phyloP scores from a whole-genome alignment of 208 protist species.

The Acanthamoeba culbertsoni region DNA sequence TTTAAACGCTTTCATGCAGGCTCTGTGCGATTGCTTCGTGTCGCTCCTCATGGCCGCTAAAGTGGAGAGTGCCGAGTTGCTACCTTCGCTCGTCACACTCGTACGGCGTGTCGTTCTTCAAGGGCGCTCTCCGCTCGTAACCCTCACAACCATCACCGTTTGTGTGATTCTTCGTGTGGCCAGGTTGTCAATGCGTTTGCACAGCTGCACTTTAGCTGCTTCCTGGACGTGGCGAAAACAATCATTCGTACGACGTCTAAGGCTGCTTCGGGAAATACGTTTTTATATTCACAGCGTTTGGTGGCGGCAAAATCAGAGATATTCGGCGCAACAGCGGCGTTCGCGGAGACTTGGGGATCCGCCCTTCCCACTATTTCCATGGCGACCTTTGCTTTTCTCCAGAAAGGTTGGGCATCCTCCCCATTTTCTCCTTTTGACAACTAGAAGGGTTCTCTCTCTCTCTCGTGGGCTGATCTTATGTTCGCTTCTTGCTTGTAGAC shows the following conservation, averaged over 20 bases:
- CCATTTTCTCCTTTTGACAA: not conserved
- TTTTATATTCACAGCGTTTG: too few relatives aligned
- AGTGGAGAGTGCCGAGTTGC: not conserved
- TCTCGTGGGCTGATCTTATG: not conserved
- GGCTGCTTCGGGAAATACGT: not conserved
- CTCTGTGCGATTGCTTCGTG: not conserved
- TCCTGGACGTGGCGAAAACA: not conserved
- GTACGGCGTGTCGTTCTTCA: not conserved
- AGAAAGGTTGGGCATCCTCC: not conserved
- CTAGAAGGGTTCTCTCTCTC: not conserved
- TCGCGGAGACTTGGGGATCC: not conserved
- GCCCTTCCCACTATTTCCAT: not conserved
- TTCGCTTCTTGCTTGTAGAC: not conserved
- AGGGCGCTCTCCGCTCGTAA: not conserved
- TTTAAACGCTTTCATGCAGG: not conserved
- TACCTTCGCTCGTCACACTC: not conserved
- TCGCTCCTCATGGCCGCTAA: not conserved
- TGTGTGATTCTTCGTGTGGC: too few relatives aligned
- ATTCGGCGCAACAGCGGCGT: not conserved
- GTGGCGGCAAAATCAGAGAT: conserved; percentile 43
- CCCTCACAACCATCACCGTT: too few relatives aligned
- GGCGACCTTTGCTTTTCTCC: not conserved
- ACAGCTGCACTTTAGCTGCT: not conserved
- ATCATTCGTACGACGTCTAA: not conserved
- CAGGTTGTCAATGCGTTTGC: not conserved